Conservation (phyloP, 345 rosid genomes). For the Microcos paniculata region DNA sequence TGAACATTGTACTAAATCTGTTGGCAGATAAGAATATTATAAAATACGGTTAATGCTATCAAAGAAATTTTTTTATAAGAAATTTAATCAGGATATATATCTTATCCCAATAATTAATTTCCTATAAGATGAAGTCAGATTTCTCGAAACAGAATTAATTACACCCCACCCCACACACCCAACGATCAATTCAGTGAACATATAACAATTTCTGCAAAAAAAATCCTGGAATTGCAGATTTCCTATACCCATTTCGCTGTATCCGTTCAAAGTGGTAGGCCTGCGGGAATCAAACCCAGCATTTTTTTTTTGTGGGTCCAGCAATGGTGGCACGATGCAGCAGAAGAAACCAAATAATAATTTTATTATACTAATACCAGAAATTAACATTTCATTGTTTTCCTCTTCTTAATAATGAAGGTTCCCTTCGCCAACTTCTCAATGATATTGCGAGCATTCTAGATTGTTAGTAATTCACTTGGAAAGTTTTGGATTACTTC, state of each 20-base stretch:
- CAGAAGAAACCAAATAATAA: background rate
- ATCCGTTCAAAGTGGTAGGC: conserved; percentile 9
- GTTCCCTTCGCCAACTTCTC: background rate
- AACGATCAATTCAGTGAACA: background rate
- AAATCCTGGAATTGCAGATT: background rate
- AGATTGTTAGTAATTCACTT: background rate
- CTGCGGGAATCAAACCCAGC: conserved; percentile 16
- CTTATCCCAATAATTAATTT: too few relatives aligned
- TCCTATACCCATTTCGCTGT: background rate
- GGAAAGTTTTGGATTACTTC: too few relatives aligned
- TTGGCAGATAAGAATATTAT: background rate
- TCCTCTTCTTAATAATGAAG: background rate
- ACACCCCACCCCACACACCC: background rate
- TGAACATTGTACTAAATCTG: background rate
- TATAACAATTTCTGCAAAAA: background rate
- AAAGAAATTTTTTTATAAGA: background rate
- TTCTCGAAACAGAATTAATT: background rate
- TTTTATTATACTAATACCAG: too few relatives aligned
- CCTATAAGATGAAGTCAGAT: too few relatives aligned
- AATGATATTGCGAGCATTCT: background rate
- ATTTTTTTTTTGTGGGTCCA: background rate
- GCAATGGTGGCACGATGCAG: background rate
- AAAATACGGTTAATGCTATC: background rate
- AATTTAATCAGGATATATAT: background rate
- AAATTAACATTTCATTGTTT: too few relatives aligned